phyloP scores from a whole-genome alignment of 2,329 filamentous ascomycete species.

The Metarhizium album region DNA sequence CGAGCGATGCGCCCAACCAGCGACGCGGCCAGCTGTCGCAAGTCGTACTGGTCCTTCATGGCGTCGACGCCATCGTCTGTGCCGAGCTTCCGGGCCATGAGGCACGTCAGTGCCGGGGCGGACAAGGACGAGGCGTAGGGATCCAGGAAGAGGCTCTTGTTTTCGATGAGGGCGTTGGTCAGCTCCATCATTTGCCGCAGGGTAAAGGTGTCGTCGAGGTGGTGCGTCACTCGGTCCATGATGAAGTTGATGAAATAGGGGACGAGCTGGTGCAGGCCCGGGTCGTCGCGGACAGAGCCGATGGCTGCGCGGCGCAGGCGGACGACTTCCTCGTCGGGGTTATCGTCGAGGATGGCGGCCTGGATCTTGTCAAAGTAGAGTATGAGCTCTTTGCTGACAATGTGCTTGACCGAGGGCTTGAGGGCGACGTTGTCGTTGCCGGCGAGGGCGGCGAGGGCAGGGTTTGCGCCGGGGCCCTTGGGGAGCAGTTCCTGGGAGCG shows the following conservation, averaged over 20 bases:
- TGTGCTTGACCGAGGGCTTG: slow-evolving; percentile 89
- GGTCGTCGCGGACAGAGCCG: slow-evolving; percentile 76
- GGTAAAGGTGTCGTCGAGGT: slow-evolving; percentile 79
- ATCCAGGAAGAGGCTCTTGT: slow-evolving; percentile 63
- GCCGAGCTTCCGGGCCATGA: slow-evolving; percentile 69
- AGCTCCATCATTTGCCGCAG: slow-evolving; percentile 89
- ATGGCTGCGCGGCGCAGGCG: slow-evolving; percentile 73
- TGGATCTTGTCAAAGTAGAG: slow-evolving; percentile 96
- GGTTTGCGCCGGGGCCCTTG: slow-evolving; percentile 82
- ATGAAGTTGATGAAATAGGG: slow-evolving; percentile 97
- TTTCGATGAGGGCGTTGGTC: slow-evolving; percentile 72
- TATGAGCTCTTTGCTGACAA: slow-evolving; percentile 89
- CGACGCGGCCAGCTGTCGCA: slow-evolving; percentile 76
- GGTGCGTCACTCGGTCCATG: slow-evolving; percentile 90
- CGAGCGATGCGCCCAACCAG: slow-evolving; percentile 68
- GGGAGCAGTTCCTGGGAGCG: slow-evolving; percentile 76
- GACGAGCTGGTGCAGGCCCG: slow-evolving; percentile 86
- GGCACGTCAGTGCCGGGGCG: slow-evolving; percentile 81
- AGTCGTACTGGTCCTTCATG: slow-evolving; percentile 57
- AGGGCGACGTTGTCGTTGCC: slow-evolving; percentile 76
- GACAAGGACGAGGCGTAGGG: slow-evolving; percentile 57
- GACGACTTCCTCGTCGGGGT: slow-evolving; percentile 64
- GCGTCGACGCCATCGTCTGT: slow-evolving; percentile 40
- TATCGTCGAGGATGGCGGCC: slow-evolving; percentile 76
- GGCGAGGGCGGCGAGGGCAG: slow-evolving; percentile 67